Conservation (phyloP, 306 rosid species). For the Rubus parviflorus region DNA sequence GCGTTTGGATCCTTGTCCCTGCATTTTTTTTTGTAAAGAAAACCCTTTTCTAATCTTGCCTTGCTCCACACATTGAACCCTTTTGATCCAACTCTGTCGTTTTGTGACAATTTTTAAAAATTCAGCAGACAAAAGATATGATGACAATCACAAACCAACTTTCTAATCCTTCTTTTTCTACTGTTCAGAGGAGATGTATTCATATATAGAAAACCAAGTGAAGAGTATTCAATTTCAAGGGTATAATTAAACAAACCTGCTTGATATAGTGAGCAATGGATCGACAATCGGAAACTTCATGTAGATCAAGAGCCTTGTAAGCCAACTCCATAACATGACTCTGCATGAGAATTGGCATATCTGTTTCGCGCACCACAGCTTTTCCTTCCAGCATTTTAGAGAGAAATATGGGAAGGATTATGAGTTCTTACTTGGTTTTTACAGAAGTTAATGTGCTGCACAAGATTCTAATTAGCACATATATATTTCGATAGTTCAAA, state of each 20-base stretch:
- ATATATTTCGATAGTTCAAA: background rate
- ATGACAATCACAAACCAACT: background rate
- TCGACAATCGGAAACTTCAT: slow-evolving; percentile 59
- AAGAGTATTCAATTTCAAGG: background rate
- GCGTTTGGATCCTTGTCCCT: slow-evolving; percentile 10
- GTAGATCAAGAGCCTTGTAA: slow-evolving; percentile 63
- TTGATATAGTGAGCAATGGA: slow-evolving; percentile 63
- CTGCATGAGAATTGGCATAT: slow-evolving; percentile 57
- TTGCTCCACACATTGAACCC: background rate
- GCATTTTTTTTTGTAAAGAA: background rate
- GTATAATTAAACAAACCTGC: slow-evolving; percentile 37
- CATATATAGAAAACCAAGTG: background rate
- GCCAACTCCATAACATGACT: slow-evolving; percentile 58
- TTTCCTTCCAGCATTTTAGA: slow-evolving; percentile 71
- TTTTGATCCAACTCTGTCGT: background rate
- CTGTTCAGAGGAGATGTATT: background rate
- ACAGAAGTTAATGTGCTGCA: background rate
- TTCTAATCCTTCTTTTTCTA: slow-evolving; percentile 10
- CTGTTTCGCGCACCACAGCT: slow-evolving; percentile 60
- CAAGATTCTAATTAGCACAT: background rate
- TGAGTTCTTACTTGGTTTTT: background rate
- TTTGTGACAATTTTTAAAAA: background rate
- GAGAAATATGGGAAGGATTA: background rate
- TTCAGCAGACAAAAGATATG: background rate
- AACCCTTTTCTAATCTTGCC: background rate